Percentiles rank a stretch among this genome's conserved stretches.
Conservation (phyloP, 129 eudicot genomes). For the Centrapalus pauciflorus region DNA sequence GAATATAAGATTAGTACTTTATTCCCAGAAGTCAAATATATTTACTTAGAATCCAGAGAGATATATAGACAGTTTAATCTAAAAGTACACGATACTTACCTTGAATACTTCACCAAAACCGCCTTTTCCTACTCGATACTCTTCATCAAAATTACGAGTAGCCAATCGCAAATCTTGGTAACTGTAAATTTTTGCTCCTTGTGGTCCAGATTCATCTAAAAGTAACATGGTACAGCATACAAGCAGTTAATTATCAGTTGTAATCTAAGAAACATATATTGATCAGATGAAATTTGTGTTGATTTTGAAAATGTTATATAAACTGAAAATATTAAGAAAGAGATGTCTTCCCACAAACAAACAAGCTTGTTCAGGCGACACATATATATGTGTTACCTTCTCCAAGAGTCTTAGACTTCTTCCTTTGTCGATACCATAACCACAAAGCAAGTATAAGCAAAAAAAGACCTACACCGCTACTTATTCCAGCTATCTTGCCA, state of each 20-base stretch:
- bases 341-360: too few species aligned
- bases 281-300: background rate
- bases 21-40: background rate
- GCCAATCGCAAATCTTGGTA: slow-evolving; percentile 28
- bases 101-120: slow-evolving; percentile 65
- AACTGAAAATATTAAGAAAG: background rate
- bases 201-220: slow-evolving; percentile 41
- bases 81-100: slow-evolving; percentile 16
- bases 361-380: background rate
- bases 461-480: slow-evolving; percentile 35
- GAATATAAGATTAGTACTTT: background rate
- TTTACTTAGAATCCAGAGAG: background rate
- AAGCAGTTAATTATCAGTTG: background rate
- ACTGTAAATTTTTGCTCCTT: slow-evolving; percentile 22
- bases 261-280: background rate
- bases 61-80: background rate
- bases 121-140: slow-evolving; percentile 53
- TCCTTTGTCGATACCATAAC: slow-evolving; percentile 24
- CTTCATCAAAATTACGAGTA: slow-evolving; percentile 36
- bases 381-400: slow-evolving; percentile 30
- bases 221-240: slow-evolving; percentile 21
- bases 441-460: slow-evolving; percentile 21
- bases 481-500: slow-evolving; percentile 20
- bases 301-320: background rate
- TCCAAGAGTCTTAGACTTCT: slow-evolving; percentile 25